Conservation (phyloP, 164 flowering plant species). For the Tinospora cordifolia region DNA sequence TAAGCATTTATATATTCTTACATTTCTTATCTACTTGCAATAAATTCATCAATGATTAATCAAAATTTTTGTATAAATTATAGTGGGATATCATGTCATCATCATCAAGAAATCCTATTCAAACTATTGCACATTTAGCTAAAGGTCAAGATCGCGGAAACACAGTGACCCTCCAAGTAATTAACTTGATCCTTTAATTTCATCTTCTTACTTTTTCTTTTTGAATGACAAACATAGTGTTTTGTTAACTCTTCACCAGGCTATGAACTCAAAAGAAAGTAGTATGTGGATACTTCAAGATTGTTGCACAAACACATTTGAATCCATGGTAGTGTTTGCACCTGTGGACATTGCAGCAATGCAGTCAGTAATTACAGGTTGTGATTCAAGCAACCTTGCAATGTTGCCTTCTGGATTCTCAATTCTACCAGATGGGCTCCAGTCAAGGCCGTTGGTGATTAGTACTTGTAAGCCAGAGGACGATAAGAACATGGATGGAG, state of each 20-base stretch:
- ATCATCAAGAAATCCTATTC: conserved; percentile 50
- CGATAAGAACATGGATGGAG: conserved; percentile 66
- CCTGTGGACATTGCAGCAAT: conserved; percentile 59
- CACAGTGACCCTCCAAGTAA: conserved; percentile 70
- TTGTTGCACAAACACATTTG: conserved; percentile 67
- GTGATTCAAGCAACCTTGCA: conserved; percentile 70
- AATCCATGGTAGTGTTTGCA: conserved; percentile 77
- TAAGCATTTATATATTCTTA: conserved; percentile 11
- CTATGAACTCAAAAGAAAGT: conserved; percentile 55
- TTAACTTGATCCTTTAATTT: conserved; percentile 11
- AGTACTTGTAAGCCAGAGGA: conserved; percentile 58
- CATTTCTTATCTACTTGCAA: no score
- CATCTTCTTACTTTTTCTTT: background rate
- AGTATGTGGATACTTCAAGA: conserved; percentile 81
- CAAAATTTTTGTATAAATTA: background rate
- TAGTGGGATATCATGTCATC: conserved; percentile 88
- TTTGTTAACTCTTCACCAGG: conserved; percentile 39
- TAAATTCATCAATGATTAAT: no score
- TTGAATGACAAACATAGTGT: background rate
- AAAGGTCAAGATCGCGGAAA: conserved; percentile 96
- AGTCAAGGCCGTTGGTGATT: conserved; percentile 70
- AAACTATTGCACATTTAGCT: conserved; percentile 62
- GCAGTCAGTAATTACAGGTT: conserved; percentile 84
- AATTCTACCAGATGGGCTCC: conserved; percentile 78
- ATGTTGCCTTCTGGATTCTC: conserved; percentile 86